Evolutionary conservation across 2,329 filamentous ascomycete species (phyloP), one percentile per base, ranked within the genome.

Genomic region (Epichloe elymi): DNA sequence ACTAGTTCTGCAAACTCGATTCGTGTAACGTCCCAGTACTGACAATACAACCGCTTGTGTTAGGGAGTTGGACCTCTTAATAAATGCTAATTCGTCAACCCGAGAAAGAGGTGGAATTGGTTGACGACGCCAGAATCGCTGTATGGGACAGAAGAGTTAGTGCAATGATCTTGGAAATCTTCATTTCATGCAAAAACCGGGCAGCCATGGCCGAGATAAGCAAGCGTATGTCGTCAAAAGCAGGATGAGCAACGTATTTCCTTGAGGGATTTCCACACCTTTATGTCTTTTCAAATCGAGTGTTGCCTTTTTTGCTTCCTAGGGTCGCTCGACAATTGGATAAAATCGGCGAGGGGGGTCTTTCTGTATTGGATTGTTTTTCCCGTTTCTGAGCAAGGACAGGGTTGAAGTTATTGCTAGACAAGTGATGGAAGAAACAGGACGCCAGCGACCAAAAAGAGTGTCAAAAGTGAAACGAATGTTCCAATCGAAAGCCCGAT

Each of bases 361-460:
- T 43, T 43, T 49, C 17, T 14, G 30, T 11, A 4, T 30, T 30
- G 30, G 7, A 37, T 36, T 15, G 30, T 26, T 17, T 19, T n/a
- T 14, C 8, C 14, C 8, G 30, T 36, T 35, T 15, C 23, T 23
- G 39, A 26, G 20, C 17, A 26, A 36, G 26, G 17, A 30, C 33
- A 53, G 20, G 37, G 30, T 49, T 54, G 60, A 55, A 53, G 54
- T 53, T 63, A 63, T 64, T 64, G 65, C 67, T 48, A 57, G 17
- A 14, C 30, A 26, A 12, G 33, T 57, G 58, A 59, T 61, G 61
- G 67, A 73, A 61, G 60, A 33, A 49, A 49, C 68, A 74, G 75
- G 76, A 75, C 75, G 76, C 76, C 76, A 74, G 76, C 75, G 75
- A 70, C 76, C 75, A 64, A 59, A 60, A 61, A 60, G 60, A 63